Evolutionary conservation across 139 green algal genomes (phyloP).

Genomic region (Haematococcus lacustris): DNA sequence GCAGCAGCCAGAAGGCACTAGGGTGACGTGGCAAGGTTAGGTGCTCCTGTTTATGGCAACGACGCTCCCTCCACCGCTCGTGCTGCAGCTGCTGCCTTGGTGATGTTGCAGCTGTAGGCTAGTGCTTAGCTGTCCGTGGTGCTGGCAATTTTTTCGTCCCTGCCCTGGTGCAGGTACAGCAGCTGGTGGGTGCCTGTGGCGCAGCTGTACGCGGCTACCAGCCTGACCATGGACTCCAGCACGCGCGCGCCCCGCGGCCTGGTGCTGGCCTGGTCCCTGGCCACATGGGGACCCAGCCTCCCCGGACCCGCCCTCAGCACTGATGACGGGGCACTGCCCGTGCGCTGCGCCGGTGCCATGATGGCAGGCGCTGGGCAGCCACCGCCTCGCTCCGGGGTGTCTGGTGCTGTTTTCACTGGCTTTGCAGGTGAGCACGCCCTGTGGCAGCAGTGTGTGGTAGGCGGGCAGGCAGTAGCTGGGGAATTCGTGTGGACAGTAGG

Average conservation of each 20-base stretch:
- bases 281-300: background rate
- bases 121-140: background rate
- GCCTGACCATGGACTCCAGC: background rate
- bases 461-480: too few relatives aligned
- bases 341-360: too few relatives aligned
- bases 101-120: background rate
- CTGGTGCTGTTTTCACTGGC: too few relatives aligned
- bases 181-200: constrained; percentile 1
- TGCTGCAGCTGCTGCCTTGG: background rate
- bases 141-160: background rate
- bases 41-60: background rate
- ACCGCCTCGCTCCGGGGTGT: too few relatives aligned
- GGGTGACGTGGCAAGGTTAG: background rate
- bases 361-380: too few relatives aligned
- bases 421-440: too few relatives aligned
- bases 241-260: background rate
- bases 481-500: too few relatives aligned
- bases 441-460: too few relatives aligned
- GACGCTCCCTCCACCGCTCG: background rate
- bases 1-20: background rate
- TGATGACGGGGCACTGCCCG: background rate
- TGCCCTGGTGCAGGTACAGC: background rate
- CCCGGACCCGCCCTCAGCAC: background rate
- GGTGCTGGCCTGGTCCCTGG: background rate
- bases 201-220: background rate